phyloP scores from a whole-genome alignment of 2,329 filamentous ascomycete genomes.

The Colletotrichum karsti region DNA sequence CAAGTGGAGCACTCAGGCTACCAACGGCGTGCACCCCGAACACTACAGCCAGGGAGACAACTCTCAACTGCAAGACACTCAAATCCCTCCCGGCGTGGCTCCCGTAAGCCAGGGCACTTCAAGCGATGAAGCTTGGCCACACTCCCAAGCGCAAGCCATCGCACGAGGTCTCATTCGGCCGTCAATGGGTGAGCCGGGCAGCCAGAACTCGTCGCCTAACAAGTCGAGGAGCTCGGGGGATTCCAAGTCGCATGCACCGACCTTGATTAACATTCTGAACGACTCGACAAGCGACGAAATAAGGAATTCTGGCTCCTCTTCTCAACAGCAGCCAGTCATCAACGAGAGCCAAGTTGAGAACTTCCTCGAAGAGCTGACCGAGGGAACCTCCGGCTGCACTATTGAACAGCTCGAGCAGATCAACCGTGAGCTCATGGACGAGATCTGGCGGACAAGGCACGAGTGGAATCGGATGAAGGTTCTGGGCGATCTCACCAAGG shows the following conservation, averaged over 20 bases:
- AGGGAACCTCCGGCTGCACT: conserved; percentile 77
- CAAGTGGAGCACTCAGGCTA: conserved; percentile 75
- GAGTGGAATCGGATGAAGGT: conserved; percentile 88
- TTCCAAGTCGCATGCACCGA: conserved; percentile 42
- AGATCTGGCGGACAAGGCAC: conserved; percentile 80
- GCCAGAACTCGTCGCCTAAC: conserved; percentile 48
- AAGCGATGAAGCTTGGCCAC: conserved; percentile 63
- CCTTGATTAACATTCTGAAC: conserved; percentile 50
- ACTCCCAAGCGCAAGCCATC: conserved; percentile 66
- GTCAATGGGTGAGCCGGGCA: conserved; percentile 38
- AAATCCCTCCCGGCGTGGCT: conserved; percentile 42
- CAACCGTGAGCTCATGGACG: conserved; percentile 89
- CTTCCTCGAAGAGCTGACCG: conserved; percentile 71
- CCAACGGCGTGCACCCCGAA: conserved; percentile 69
- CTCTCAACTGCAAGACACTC: conserved; percentile 63
- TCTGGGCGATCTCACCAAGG: conserved; percentile 65
- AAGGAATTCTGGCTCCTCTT: conserved; percentile 29
- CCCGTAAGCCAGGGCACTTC: conserved; percentile 54
- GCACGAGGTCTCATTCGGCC: conserved; percentile 44
- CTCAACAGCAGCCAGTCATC: conserved; percentile 48
- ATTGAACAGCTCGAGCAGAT: conserved; percentile 97
- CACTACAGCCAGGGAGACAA: conserved; percentile 46
- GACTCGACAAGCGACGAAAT: conserved; percentile 46
- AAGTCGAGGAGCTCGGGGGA: conserved; percentile 38
- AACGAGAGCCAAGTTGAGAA: conserved; percentile 59